Evolutionary conservation across 805 yeast genomes (phyloP).

Genomic region (Nakazawaea laoshanensis): DNA sequence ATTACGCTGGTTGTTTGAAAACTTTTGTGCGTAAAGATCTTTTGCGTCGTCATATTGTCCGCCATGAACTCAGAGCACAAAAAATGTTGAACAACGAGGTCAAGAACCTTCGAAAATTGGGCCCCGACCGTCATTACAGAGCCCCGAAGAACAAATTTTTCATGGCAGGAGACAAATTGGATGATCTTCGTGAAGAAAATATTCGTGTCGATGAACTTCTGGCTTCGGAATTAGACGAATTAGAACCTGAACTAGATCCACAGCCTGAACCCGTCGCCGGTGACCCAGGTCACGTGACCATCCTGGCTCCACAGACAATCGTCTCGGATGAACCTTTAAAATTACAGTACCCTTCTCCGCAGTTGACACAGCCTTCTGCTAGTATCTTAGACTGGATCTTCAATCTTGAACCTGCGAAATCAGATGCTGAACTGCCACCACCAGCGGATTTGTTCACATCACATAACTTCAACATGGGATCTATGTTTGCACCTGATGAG

Average conservation of each 20-base stretch:
- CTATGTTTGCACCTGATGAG: slow-evolving; percentile 6
- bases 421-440: not conserved
- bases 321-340: no score
- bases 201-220: slow-evolving; percentile 1
- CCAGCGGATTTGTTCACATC: not conserved
- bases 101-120: slow-evolving; percentile 9
- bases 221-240: no score
- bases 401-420: not conserved
- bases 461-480: slow-evolving; percentile 9
- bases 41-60: slow-evolving; percentile 32
- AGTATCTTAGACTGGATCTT: slow-evolving; percentile 9
- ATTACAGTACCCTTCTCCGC: not conserved
- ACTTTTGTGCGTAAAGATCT: slow-evolving; percentile 59
- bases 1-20: slow-evolving; percentile 40
- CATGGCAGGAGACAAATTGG: slow-evolving; percentile 2
- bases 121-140: slow-evolving; percentile 7
- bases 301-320: no score
- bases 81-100: slow-evolving; percentile 9
- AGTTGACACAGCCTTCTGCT: not conserved
- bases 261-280: no score
- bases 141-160: slow-evolving; percentile 1
- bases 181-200: slow-evolving; percentile 1
- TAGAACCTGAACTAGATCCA: not conserved
- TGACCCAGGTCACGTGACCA: no score
- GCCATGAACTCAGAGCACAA: slow-evolving; percentile 24